Evolutionary conservation across 2,329 filamentous ascomycete species (phyloP), one percentile per base, ranked within the genome.

Genomic region (Dothiorella sarmentorum): DNA sequence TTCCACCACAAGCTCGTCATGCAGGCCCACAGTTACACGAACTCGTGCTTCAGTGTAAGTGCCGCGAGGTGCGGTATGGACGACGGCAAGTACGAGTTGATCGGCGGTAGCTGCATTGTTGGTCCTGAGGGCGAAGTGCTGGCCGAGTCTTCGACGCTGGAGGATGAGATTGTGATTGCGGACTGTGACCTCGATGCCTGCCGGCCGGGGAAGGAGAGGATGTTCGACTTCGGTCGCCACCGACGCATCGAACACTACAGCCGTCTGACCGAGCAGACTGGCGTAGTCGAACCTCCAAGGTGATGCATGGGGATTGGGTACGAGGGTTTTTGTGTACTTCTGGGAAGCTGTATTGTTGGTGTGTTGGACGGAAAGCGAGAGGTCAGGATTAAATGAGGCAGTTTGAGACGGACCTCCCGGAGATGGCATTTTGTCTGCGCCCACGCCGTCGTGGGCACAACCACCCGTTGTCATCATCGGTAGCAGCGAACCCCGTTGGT

Each of bases 1-100:
- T 80, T 80, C 63, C 80, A 82, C 56, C 79, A 82, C 63, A 74
- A 76, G 60, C 68, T 82, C 38, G 75, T 76, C n/a, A 78, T 80
- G 74, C 78, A 80, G 64, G 73, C 73, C 1, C 76, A 80, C 47
- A 77, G 74, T 43, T 82, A 82, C 63, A 78, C 78, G 51, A 82
- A 82, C 62, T 73, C 75, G 1, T 78, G 75, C 58, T 82, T 78
- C 64, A 76, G 74, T 15, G 72, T 82, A 51, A 75, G 74, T 53
- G 75, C 76, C 3, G 79, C 76, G 10, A 76, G 79, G 60, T 78
- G 76, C 29, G 79, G 80, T 3, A 61, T 75, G 9, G 80, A 82
- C 61, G 78, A 82, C 62, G 77, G 76, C 7, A 73, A 75, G 53
- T 76, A 71, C 59, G 71, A 75, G 43, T 66, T 81, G 33, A 77